Conservation (phyloP, 1,284 basidiomycete species). For the Trichosporon sp. region DNA sequence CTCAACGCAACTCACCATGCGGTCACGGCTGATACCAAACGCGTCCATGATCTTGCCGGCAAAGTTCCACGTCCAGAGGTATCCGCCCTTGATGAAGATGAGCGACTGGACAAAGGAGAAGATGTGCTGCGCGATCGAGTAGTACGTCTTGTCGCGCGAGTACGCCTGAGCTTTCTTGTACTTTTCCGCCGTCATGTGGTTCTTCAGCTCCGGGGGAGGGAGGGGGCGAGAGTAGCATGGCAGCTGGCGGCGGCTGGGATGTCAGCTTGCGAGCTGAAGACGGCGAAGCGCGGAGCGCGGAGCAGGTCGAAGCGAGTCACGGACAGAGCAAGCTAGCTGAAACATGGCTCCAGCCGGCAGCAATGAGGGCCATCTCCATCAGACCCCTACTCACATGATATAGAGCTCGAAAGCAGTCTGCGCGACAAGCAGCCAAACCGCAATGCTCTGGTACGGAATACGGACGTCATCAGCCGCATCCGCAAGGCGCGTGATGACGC, state of each 20-base stretch:
- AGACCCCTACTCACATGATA: constrained; percentile 39
- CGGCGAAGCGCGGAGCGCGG: too few species aligned
- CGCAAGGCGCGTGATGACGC: constrained; percentile 38
- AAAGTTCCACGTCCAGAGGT: constrained; percentile 73
- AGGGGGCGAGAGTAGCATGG: constrained; percentile 73
- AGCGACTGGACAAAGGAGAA: constrained; percentile 74
- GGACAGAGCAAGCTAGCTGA: too few species aligned
- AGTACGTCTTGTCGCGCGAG: constrained; percentile 88
- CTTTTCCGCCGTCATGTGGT: constrained; percentile 71
- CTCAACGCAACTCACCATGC: constrained; percentile 38
- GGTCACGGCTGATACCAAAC: constrained; percentile 59
- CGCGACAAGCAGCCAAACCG: constrained; percentile 37
- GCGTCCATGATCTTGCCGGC: constrained; percentile 47
- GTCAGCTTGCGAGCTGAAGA: neutral
- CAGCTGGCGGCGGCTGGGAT: constrained; percentile 67
- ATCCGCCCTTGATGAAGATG: constrained; percentile 71
- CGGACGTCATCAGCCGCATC: constrained; percentile 41
- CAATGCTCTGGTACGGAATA: constrained; percentile 44
- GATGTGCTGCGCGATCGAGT: constrained; percentile 71
- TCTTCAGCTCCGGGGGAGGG: constrained; percentile 74
- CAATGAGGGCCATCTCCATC: too few species aligned
- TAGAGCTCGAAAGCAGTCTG: constrained; percentile 48
- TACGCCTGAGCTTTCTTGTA: constrained; percentile 90
- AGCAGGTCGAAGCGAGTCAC: too few species aligned
- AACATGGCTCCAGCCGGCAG: too few species aligned